These are phyloP conservation scores for Coemansia sp. DNA, from an alignment of 192 early-diverging fungal genomes.

Conservation along the genomic window DNA sequence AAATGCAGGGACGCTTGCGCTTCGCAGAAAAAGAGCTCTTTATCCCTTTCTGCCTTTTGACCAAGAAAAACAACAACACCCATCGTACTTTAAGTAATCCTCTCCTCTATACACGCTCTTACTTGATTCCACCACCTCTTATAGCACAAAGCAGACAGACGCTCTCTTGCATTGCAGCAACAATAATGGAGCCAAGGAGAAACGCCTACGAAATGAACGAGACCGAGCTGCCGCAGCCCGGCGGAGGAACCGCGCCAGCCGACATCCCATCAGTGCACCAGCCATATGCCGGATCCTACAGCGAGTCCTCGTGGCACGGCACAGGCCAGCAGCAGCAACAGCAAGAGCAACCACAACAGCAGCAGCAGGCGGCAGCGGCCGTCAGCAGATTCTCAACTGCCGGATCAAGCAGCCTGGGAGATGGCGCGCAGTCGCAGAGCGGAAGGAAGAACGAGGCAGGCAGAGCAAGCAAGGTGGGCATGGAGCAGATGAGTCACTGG, in stretches of 20 bases:
- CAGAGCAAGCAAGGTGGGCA: conserved; percentile 17
- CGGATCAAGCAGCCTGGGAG: not conserved
- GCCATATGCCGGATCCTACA: conserved; percentile 40
- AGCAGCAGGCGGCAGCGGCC: not conserved
- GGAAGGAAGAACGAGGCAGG: not conserved
- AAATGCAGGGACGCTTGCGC: no score
- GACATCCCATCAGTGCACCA: conserved; percentile 39
- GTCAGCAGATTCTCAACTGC: not conserved
- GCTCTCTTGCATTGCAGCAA: no score
- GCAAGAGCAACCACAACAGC: not conserved
- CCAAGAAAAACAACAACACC: no score
- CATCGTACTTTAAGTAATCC: no score
- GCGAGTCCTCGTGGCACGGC: conserved; percentile 25
- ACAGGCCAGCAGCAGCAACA: not conserved
- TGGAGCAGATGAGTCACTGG: conserved; percentile 30
- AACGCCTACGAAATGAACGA: conserved; percentile 4
- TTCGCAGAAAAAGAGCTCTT: no score
- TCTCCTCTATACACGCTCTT: no score
- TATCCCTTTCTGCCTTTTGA: no score
- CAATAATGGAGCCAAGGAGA: conserved; percentile 6
- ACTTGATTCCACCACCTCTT: no score
- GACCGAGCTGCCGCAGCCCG: not conserved
- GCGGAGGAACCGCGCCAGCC: not conserved
- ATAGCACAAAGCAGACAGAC: no score
- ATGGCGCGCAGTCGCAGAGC: not conserved